These are phyloP conservation scores for Bassia scoparia DNA, from an alignment of 148 eudicot genomes.

Conservation along the genomic window DNA sequence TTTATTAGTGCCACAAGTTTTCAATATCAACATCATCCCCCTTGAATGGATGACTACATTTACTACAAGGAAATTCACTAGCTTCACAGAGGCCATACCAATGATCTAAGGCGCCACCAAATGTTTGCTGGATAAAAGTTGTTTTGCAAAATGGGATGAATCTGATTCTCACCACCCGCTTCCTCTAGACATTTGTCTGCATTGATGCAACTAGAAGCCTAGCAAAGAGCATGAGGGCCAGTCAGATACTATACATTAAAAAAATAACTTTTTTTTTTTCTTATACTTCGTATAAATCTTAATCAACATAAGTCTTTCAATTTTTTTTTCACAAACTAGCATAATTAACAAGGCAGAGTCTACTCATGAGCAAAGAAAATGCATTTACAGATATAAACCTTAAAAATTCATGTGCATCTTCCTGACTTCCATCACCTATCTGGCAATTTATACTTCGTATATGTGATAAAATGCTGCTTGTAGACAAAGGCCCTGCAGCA, in stretches of 20 bases:
- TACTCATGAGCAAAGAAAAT: conserved; percentile 5
- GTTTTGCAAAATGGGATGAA: conserved; percentile 79
- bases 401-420: conserved; percentile 98
- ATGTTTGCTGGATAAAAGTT: conserved; percentile 80
- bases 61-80: background rate
- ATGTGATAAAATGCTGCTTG: conserved; percentile 64
- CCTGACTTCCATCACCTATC: conserved; percentile 92
- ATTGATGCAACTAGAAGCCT: conserved; percentile 92
- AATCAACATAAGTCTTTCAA: background rate
- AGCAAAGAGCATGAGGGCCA: conserved; percentile 17
- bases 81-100: conserved; percentile 39
- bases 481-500: conserved; percentile 71
- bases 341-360: background rate
- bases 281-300: background rate
- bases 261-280: background rate
- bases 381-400: conserved; percentile 43
- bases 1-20: no score
- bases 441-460: conserved; percentile 71
- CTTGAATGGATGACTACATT: background rate
- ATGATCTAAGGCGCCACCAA: conserved; percentile 81
- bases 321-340: background rate
- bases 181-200: conserved; percentile 88
- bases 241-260: background rate
- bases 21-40: background rate
- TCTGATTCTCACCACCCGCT: conserved; percentile 74